These are phyloP conservation scores for Tetrapisispora arboricola DNA, from an alignment of 805 yeast genomes.

Conservation along the genomic window DNA sequence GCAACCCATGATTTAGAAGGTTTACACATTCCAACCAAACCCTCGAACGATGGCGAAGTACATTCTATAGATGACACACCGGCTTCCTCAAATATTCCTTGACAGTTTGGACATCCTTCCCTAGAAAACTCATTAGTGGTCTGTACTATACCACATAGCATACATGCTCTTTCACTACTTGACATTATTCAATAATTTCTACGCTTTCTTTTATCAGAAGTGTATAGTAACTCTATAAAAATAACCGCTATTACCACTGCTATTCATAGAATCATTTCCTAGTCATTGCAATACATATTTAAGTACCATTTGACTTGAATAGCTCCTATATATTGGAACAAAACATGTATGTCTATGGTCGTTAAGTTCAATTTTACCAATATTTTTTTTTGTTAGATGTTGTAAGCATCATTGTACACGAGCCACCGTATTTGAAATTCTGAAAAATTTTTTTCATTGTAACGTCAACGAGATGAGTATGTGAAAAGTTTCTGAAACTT, in stretches of 20 bases:
- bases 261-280: too few relatives aligned
- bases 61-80: constrained; percentile 85
- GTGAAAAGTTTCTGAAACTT: neutral
- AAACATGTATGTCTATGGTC: too few relatives aligned
- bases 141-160: constrained; percentile 91
- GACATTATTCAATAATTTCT: constrained; percentile 1
- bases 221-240: too few relatives aligned
- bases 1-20: constrained; percentile 91
- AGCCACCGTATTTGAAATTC: neutral
- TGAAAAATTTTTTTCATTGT: too few relatives aligned
- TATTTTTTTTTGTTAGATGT: too few relatives aligned
- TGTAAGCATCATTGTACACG: neutral
- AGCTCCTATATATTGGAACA: too few relatives aligned
- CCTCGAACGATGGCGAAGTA: constrained; percentile 95
- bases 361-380: neutral
- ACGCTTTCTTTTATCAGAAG: too few relatives aligned
- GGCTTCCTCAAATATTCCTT: constrained; percentile 69
- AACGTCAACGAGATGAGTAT: too few relatives aligned
- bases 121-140: constrained; percentile 68
- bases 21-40: constrained; percentile 81
- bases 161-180: constrained; percentile 76
- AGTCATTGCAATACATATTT: too few relatives aligned
- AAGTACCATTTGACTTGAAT: too few relatives aligned
- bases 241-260: too few relatives aligned
- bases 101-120: constrained; percentile 95